phyloP scores from a whole-genome alignment of 2,329 filamentous ascomycete genomes.

The Colletotrichum lentis region DNA sequence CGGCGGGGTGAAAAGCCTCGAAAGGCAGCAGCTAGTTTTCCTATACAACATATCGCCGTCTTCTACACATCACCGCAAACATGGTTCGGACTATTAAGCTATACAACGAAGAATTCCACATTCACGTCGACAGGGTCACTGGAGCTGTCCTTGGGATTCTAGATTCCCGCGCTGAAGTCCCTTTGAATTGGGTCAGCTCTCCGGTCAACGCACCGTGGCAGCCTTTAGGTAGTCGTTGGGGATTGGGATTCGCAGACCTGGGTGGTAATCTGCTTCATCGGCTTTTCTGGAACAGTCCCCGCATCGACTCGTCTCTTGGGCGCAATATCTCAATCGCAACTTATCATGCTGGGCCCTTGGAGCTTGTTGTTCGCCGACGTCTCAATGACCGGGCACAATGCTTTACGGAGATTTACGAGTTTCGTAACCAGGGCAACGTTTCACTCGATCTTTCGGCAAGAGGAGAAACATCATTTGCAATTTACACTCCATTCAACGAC shows the following conservation, averaged over 20 bases:
- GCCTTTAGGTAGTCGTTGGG: slow-evolving; percentile 35
- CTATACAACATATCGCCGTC: background rate
- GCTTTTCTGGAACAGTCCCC: slow-evolving; percentile 28
- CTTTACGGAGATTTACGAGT: slow-evolving; percentile 32
- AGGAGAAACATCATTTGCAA: slow-evolving; percentile 28
- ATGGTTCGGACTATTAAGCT: slow-evolving; percentile 31
- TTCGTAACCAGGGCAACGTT: slow-evolving; percentile 19
- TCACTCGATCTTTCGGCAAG: slow-evolving; percentile 14
- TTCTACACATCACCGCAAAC: background rate
- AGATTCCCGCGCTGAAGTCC: slow-evolving; percentile 4
- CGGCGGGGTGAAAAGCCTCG: background rate
- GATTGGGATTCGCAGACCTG: slow-evolving; percentile 30
- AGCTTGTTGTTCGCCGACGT: slow-evolving; percentile 20
- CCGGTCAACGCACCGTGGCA: slow-evolving; percentile 36
- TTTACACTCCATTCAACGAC: slow-evolving; percentile 36
- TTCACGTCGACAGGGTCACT: slow-evolving; percentile 25
- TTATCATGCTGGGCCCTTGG: slow-evolving; percentile 18
- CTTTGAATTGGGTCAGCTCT: slow-evolving; percentile 35
- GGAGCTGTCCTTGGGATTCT: slow-evolving; percentile 28
- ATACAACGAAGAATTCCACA: slow-evolving; percentile 19
- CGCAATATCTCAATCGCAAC: background rate
- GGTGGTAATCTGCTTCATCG: slow-evolving; percentile 26
- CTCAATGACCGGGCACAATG: slow-evolving; percentile 5
- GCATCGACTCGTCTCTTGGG: slow-evolving; percentile 6
- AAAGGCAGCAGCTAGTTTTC: background rate